Percentiles rank a stretch among this genome's conserved stretches.
phyloP scores from a whole-genome alignment of 2,329 filamentous ascomycete species.

The Chrysoporthe deuterocubensis region DNA sequence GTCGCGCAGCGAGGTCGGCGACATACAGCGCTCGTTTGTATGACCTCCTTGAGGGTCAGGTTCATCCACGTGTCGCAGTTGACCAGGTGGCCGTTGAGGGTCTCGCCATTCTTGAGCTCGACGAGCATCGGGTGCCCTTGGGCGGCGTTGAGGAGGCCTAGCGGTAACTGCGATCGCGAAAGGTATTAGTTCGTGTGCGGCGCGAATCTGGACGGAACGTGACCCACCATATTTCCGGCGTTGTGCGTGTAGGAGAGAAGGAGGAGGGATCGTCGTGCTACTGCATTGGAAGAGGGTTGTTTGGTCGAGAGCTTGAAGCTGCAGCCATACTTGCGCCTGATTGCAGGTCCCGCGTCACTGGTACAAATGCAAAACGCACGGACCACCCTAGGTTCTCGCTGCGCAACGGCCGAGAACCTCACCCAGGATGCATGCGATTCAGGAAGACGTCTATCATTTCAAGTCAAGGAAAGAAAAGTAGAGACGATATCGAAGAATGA shows the following conservation, averaged over 20 bases:
- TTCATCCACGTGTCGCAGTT: conserved; percentile 99
- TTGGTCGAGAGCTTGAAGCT: neutral
- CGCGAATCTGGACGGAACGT: neutral
- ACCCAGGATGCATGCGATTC: neutral
- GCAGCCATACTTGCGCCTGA: conserved; percentile 4
- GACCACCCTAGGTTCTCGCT: conserved; percentile 14
- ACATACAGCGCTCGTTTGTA: conserved; percentile 84
- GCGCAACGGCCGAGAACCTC: neutral
- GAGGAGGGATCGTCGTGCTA: conserved; percentile 9
- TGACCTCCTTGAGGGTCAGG: conserved; percentile 92
- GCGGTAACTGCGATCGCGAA: conserved; percentile 57
- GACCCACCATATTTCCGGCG: conserved; percentile 24
- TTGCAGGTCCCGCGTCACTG: conserved; percentile 24
- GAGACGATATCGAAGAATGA: neutral
- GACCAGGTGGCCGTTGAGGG: conserved; percentile 92
- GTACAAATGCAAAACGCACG: conserved; percentile 18
- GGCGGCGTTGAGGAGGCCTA: conserved; percentile 89
- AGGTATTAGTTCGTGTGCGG: neutral
- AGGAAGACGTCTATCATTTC: neutral
- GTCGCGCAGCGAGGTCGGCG: neutral
- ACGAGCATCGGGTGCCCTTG: conserved; percentile 98
- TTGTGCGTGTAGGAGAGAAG: neutral
- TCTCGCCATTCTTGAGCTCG: conserved; percentile 97
- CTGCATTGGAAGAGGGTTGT: conserved; percentile 13
- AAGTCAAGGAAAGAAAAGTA: neutral